Conservation (phyloP, 2,329 filamentous ascomycete species). For the Tolypocladium paradoxum region DNA sequence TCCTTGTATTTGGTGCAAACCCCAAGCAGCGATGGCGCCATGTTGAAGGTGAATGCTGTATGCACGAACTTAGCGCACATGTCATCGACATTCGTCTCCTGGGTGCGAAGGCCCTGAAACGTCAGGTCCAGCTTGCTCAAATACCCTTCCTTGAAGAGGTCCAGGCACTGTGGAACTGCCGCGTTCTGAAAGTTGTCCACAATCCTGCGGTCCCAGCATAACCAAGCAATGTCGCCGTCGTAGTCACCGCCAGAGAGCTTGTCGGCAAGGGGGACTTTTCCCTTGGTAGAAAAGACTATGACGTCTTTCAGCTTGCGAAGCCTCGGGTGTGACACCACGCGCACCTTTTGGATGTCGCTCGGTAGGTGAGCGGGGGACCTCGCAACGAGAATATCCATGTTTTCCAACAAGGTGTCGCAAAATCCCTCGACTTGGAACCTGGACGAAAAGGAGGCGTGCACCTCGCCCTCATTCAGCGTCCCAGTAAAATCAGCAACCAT, state of each 20-base stretch:
- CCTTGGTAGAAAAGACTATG: constrained; percentile 61
- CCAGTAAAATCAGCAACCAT: constrained; percentile 60
- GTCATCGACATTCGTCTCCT: constrained; percentile 16
- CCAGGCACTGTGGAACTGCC: constrained; percentile 15
- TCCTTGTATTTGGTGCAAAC: constrained; percentile 55
- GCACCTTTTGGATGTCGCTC: constrained; percentile 63
- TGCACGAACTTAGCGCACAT: constrained; percentile 35
- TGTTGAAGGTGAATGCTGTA: constrained; percentile 46
- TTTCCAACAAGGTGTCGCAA: constrained; percentile 42
- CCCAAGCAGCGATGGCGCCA: constrained; percentile 48
- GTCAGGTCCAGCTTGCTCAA: constrained; percentile 37
- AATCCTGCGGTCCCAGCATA: constrained; percentile 61
- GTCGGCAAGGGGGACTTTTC: constrained; percentile 51
- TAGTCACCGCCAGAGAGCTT: constrained; percentile 73
- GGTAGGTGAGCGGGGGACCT: constrained; percentile 58
- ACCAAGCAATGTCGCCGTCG: constrained; percentile 69
- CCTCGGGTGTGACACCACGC: constrained; percentile 44
- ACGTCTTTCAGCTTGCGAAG: constrained; percentile 65
- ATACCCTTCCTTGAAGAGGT: constrained; percentile 34
- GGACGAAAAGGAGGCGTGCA: constrained; percentile 58
- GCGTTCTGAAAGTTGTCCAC: constrained; percentile 58
- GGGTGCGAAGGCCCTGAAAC: constrained; percentile 31
- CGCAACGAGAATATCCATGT: constrained; percentile 53
- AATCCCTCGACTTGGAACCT: constrained; percentile 47
- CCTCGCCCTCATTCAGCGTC: constrained; percentile 50